Conservation (phyloP, 2,329 filamentous ascomycete genomes). For the Xylaria sp. region DNA sequence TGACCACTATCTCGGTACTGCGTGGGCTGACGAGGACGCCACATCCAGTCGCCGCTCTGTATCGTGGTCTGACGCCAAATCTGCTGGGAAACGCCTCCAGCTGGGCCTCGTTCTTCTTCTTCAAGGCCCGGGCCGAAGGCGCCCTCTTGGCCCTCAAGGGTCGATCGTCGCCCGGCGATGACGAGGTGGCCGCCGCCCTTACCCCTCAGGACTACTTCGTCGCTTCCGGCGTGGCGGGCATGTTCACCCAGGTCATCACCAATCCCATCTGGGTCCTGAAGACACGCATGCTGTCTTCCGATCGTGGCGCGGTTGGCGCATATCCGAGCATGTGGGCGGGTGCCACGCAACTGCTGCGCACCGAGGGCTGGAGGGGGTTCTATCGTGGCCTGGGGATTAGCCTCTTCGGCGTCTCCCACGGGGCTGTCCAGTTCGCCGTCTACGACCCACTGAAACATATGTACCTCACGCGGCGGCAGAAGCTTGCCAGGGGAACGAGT, state of each 20-base stretch:
- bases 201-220: constrained; percentile 80
- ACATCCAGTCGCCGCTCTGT: constrained; percentile 75
- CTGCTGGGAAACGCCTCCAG: constrained; percentile 88
- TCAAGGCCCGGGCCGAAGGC: constrained; percentile 68
- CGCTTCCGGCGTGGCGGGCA: constrained; percentile 76
- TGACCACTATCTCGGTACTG: constrained; percentile 64
- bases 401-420: constrained; percentile 87
- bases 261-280: constrained; percentile 99
- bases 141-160: constrained; percentile 53
- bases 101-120: constrained; percentile 94
- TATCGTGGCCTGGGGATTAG: constrained; percentile 88
- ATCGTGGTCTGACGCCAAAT: constrained; percentile 90
- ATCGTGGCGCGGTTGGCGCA: constrained; percentile 77
- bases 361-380: constrained; percentile 82
- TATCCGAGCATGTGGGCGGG: constrained; percentile 84
- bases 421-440: constrained; percentile 93
- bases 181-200: constrained; percentile 52
- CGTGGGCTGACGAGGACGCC: constrained; percentile 62
- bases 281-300: constrained; percentile 93
- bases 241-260: constrained; percentile 82
- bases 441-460: constrained; percentile 78
- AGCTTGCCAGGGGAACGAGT: constrained; percentile 2
- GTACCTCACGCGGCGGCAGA: constrained; percentile 62
- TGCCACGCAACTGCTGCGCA: constrained; percentile 70
- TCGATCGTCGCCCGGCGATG: constrained; percentile 24